These are phyloP conservation scores for Suillus fuscotomentosus DNA, from an alignment of 768 basidiomycete genomes.

Conservation along the genomic window DNA sequence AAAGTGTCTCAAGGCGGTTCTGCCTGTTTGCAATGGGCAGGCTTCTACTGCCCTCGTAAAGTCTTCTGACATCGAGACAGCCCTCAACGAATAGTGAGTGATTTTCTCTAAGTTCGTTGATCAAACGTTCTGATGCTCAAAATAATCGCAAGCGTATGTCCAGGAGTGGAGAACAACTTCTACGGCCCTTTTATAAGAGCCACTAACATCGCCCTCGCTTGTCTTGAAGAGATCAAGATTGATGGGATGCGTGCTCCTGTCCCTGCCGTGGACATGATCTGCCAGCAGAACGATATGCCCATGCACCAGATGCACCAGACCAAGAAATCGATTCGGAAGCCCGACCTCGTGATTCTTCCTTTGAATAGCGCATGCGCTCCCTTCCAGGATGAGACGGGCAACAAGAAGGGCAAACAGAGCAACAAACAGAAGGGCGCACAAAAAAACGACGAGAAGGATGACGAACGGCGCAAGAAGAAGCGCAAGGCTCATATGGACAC, in stretches of 20 bases:
- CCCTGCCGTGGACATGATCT: neutral
- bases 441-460: too few species aligned
- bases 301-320: neutral
- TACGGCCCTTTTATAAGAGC: neutral
- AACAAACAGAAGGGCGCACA: too few species aligned
- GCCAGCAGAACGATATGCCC: neutral
- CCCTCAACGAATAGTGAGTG: neutral
- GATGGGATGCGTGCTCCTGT: neutral
- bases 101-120: neutral
- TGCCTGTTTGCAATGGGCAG: neutral
- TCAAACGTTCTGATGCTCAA: neutral
- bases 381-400: neutral
- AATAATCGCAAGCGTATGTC: neutral
- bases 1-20: neutral
- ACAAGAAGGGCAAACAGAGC: neutral
- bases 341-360: conserved; percentile 2
- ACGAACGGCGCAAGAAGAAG: too few species aligned
- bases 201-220: neutral
- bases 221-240: conserved; percentile 1
- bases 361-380: neutral
- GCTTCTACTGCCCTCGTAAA: too few species aligned
- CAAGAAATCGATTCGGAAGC: neutral
- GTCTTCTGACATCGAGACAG: neutral
- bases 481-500: neutral
- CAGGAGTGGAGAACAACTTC: neutral